Evolutionary conservation across 371 early-diverging fungal species (phyloP), one percentile per base, ranked within the genome.

Genomic region (Mucor irregularis): DNA sequence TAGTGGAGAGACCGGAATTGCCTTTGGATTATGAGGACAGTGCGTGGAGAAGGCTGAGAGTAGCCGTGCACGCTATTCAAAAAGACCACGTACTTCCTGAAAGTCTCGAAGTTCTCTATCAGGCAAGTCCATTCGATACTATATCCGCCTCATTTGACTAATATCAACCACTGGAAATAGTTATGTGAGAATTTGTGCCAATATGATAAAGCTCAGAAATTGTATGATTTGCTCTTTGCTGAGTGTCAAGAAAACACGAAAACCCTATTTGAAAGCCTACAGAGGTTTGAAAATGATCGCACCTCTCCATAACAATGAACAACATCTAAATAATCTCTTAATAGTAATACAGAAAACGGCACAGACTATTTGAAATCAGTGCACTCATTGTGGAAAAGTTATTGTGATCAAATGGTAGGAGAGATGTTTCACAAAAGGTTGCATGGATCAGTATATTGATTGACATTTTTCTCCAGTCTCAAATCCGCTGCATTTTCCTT

Each of bases 171-270:
- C n/a, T n/a, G n/a, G n/a, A n/a, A n/a, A 26, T 52, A 83, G 83
- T 70, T 90, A 22, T 91, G 91, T 64, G 94, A 95, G 58, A 86
- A 90, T 48, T 73, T 95, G n/a, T 95, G 94, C 56, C 80, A 87
- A 44, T 90, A 92, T 64, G 86, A 90, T 28, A 77, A 83, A 56
- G 87, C 84, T 10, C 77, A 80, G 43, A 62, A 69, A 3, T 58
- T 92, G 10, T 93, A 90, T 60, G 61, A 68, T 3, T 77, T 76
- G 44, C 74, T 92, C n/a, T 71, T 80, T 28, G 65, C 44, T 4
- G 88, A 86, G 49, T 78, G 80, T 54, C 82, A 77, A 37, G 51
- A 35, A 35, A 82, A 88, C 62, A 71, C 81, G 5, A 39, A 65
- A 31, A 37, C 25, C 9, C 70, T 76, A 45, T 49, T 57, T 17